These are phyloP conservation scores for Pleurotus sapidus DNA, from an alignment of 768 basidiomycete species.

Conservation along the genomic window DNA sequence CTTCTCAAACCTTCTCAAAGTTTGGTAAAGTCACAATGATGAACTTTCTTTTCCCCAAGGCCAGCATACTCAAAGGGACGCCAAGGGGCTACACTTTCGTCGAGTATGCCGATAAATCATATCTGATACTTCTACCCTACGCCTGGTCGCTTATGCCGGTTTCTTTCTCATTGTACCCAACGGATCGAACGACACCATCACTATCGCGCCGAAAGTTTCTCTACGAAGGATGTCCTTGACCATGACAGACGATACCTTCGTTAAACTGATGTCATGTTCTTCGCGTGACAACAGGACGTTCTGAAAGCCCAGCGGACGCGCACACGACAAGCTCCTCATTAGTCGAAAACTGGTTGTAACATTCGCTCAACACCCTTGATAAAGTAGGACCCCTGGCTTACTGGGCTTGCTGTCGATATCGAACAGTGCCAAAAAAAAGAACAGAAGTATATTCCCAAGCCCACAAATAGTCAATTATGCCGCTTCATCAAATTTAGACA, in stretches of 20 bases:
- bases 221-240: not conserved
- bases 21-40: constrained; percentile 91
- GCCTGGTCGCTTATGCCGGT: constrained; percentile 45
- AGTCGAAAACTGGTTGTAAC: constrained; percentile 92
- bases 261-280: constrained; percentile 10
- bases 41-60: constrained; percentile 95
- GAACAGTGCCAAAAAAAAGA: no score
- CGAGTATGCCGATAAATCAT: constrained; percentile 71
- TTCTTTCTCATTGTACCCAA: constrained; percentile 19
- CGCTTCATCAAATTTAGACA: no score
- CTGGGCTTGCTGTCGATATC: no score
- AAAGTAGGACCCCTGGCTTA: constrained; percentile 13
- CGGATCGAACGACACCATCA: constrained; percentile 1
- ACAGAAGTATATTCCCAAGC: no score
- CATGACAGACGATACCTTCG: not conserved
- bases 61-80: constrained; percentile 84
- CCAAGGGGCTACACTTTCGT: constrained; percentile 95
- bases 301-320: constrained; percentile 65
- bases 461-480: no score
- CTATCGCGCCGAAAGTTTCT: constrained; percentile 12
- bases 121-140: constrained; percentile 10
- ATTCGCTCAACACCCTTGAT: constrained; percentile 73
- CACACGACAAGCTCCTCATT: constrained; percentile 78
- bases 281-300: constrained; percentile 63
- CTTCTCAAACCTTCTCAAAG: constrained; percentile 89